These are phyloP conservation scores for Globisporangium cederbergense DNA, from an alignment of 352 stramenopile species.

Conservation along the genomic window DNA sequence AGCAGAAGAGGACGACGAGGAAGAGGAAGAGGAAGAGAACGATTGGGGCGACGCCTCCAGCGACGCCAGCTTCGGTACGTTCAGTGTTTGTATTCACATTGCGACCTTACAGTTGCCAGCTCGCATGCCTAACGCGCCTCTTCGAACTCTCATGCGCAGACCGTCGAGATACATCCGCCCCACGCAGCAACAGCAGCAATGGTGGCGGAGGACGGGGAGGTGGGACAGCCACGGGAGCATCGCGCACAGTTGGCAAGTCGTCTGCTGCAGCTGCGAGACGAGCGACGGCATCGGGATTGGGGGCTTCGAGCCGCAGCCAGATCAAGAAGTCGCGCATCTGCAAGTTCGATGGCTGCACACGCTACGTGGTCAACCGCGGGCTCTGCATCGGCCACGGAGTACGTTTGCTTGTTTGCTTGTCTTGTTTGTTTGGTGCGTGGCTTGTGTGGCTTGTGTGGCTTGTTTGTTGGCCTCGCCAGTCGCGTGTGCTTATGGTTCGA, in stretches of 20 bases:
- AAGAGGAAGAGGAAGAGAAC: slow-evolving; percentile 9
- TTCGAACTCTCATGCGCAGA: neutral
- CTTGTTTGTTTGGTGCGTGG: neutral
- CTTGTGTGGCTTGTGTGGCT: too few relatives aligned
- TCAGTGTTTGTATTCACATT: too few relatives aligned
- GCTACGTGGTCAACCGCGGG: slow-evolving; percentile 72
- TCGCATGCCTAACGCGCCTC: neutral
- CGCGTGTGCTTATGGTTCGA: neutral
- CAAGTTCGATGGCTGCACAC: slow-evolving; percentile 71
- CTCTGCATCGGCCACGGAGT: slow-evolving; percentile 74
- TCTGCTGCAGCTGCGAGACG: neutral
- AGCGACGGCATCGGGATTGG: neutral
- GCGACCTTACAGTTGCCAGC: neutral
- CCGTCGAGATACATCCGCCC: neutral
- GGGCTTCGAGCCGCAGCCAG: slow-evolving; percentile 6
- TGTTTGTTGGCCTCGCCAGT: neutral
- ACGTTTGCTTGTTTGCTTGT: slow-evolving; percentile 11
- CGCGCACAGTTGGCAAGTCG: neutral
- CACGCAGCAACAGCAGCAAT: neutral
- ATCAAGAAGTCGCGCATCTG: slow-evolving; percentile 75
- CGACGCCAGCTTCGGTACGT: slow-evolving; percentile 26
- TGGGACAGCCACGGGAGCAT: neutral
- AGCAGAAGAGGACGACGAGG: neutral
- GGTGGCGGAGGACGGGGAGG: too few relatives aligned
- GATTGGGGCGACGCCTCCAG: slow-evolving; percentile 23